phyloP scores from a whole-genome alignment of 371 early-diverging fungal genomes.

The Nematocida displodere region DNA sequence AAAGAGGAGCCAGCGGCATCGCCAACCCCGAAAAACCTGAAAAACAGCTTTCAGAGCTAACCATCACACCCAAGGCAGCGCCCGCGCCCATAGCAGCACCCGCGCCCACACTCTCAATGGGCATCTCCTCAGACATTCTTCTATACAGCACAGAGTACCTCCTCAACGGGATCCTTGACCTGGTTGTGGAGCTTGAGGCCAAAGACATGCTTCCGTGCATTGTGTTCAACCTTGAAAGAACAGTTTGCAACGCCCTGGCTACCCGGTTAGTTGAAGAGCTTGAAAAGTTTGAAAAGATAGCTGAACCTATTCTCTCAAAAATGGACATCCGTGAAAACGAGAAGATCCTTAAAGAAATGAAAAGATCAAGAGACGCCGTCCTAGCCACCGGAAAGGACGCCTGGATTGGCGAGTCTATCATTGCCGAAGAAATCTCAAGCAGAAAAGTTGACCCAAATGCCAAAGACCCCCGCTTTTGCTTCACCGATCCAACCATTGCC shows the following conservation, averaged over 20 bases:
- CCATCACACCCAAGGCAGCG: background rate
- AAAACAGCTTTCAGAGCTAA: background rate
- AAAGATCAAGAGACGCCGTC: constrained; percentile 58
- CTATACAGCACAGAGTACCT: constrained; percentile 54
- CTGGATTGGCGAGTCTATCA: constrained; percentile 62
- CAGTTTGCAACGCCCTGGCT: constrained; percentile 66
- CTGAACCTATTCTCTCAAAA: constrained; percentile 31
- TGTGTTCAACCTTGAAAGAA: constrained; percentile 67
- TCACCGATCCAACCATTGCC: constrained; percentile 55
- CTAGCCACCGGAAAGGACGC: constrained; percentile 54
- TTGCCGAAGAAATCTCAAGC: constrained; percentile 48
- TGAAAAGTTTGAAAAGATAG: constrained; percentile 53
- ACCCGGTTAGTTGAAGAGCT: constrained; percentile 58
- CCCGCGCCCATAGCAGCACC: background rate
- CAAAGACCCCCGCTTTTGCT: constrained; percentile 61
- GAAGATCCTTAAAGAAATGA: constrained; percentile 59
- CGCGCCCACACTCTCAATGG: background rate
- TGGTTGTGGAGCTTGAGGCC: constrained; percentile 58
- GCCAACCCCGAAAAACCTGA: background rate
- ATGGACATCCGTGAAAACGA: constrained; percentile 55
- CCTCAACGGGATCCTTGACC: constrained; percentile 56
- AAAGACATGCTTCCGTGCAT: constrained; percentile 67
- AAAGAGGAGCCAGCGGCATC: background rate
- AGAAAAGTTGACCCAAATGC: constrained; percentile 51
- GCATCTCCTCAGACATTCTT: constrained; percentile 36